Evolutionary conservation across 2,329 filamentous ascomycete genomes (phyloP).

Genomic region (Pseudogymnoascus sp.): DNA sequence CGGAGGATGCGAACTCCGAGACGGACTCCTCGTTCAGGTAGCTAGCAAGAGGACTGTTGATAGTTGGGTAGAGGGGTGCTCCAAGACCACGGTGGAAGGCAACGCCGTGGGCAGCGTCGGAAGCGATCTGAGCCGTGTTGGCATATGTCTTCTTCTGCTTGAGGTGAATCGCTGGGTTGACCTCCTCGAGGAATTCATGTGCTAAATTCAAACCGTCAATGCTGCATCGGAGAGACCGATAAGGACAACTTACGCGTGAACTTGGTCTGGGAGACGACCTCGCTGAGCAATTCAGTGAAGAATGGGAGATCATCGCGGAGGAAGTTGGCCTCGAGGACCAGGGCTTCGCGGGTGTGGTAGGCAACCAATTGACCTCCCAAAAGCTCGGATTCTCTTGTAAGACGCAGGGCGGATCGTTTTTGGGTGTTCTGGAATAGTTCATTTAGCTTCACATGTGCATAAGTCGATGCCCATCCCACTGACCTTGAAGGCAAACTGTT

Average conservation of each 20-base stretch:
- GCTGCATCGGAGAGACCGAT: constrained; percentile 12
- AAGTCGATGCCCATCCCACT: constrained; percentile 8
- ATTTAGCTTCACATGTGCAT: not conserved
- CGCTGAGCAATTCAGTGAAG: constrained; percentile 90
- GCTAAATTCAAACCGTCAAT: constrained; percentile 41
- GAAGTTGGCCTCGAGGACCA: constrained; percentile 91
- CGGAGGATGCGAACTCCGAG: constrained; percentile 65
- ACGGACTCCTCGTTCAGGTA: constrained; percentile 74
- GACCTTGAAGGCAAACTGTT: constrained; percentile 95
- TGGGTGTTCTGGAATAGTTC: constrained; percentile 59
- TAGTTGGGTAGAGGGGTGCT: constrained; percentile 63
- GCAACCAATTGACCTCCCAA: constrained; percentile 83
- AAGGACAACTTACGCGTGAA: constrained; percentile 56
- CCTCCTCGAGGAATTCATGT: constrained; percentile 84
- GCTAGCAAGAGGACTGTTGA: constrained; percentile 63
- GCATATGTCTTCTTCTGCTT: constrained; percentile 67
- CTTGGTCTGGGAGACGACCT: constrained; percentile 82
- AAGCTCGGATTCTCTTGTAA: constrained; percentile 90
- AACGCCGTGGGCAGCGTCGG: constrained; percentile 76
- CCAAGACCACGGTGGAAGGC: constrained; percentile 94
- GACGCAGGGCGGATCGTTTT: constrained; percentile 82
- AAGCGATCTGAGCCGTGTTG: constrained; percentile 58
- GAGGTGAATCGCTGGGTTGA: constrained; percentile 66
- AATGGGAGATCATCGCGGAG: constrained; percentile 92
- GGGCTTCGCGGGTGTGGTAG: constrained; percentile 86